phyloP scores from a whole-genome alignment of 2,329 filamentous ascomycete genomes.

The Alternaria brassicicola region DNA sequence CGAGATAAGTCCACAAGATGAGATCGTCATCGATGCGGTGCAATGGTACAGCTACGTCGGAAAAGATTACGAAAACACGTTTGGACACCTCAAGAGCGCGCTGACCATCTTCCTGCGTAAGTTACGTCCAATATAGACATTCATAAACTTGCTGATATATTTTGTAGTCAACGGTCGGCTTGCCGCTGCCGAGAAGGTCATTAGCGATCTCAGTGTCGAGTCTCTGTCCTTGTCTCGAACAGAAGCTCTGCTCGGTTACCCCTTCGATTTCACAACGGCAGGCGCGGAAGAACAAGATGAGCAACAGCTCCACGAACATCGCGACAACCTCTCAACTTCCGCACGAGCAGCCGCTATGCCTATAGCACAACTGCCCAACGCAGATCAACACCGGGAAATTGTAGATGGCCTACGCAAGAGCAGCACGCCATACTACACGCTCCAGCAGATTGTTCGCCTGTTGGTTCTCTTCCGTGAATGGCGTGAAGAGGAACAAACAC shows the following conservation, averaged over 20 bases:
- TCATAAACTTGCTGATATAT: slow-evolving; percentile 21
- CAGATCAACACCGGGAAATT: slow-evolving; percentile 26
- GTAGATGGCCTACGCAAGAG: slow-evolving; percentile 30
- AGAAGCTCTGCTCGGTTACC: slow-evolving; percentile 49
- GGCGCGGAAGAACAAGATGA: slow-evolving; percentile 40
- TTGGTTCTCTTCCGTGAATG: slow-evolving; percentile 53
- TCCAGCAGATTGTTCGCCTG: slow-evolving; percentile 52
- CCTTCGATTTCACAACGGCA: slow-evolving; percentile 40
- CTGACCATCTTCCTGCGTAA: slow-evolving; percentile 85
- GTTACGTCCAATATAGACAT: slow-evolving; percentile 46
- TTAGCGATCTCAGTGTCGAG: slow-evolving; percentile 57
- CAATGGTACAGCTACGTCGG: slow-evolving; percentile 84
- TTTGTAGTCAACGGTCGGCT: slow-evolving; percentile 55
- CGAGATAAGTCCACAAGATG: slow-evolving; percentile 64
- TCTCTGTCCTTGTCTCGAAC: slow-evolving; percentile 53
- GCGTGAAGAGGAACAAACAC: slow-evolving; percentile 50
- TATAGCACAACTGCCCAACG: slow-evolving; percentile 25
- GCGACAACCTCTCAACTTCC: slow-evolving; percentile 25
- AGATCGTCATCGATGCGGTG: slow-evolving; percentile 77
- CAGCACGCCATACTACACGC: slow-evolving; percentile 50
- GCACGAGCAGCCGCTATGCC: slow-evolving; percentile 27
- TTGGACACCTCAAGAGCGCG: slow-evolving; percentile 70
- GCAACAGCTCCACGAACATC: slow-evolving; percentile 24
- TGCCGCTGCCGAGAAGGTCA: slow-evolving; percentile 61
- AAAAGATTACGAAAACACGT: slow-evolving; percentile 64